Percentiles rank a stretch among this genome's conserved stretches.
phyloP scores from a whole-genome alignment of 164 flowering plant species.

The Brasenia schreberi region DNA sequence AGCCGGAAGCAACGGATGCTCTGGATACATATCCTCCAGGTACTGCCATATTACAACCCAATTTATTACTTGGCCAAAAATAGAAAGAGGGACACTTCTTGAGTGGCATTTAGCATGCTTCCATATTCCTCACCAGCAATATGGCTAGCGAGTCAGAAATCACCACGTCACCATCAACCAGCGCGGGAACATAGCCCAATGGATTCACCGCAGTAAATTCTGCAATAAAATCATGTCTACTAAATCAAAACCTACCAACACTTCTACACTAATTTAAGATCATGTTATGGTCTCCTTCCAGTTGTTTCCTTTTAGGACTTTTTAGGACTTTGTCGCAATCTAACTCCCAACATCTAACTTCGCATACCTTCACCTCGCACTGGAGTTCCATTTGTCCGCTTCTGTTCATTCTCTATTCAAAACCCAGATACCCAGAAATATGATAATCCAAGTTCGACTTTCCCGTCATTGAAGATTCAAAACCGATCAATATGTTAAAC shows the following conservation, averaged over 20 bases:
- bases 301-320: too few relatives aligned
- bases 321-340: background rate
- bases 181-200: conserved; percentile 56
- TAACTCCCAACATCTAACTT: background rate
- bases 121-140: conserved; percentile 39
- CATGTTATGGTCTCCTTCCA: too few relatives aligned
- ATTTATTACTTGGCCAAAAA: background rate
- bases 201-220: conserved; percentile 73
- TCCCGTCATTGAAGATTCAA: background rate
- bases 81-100: too few relatives aligned
- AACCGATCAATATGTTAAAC: background rate
- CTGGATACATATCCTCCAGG: conserved; percentile 68
- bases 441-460: background rate
- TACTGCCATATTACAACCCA: conserved; percentile 19
- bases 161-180: conserved; percentile 61
- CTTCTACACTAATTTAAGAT: background rate
- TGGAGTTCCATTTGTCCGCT: background rate
- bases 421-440: background rate
- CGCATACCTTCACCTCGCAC: background rate
- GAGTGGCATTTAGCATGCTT: background rate
- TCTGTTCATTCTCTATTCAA: too few relatives aligned
- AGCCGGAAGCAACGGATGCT: conserved; percentile 59
- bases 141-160: conserved; percentile 81
- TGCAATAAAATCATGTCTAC: conserved; percentile 6
- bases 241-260: too few relatives aligned